These are phyloP conservation scores for Bothriochloa decipiens DNA, from an alignment of 176 grass and related monocot species.

Conservation along the genomic window DNA sequence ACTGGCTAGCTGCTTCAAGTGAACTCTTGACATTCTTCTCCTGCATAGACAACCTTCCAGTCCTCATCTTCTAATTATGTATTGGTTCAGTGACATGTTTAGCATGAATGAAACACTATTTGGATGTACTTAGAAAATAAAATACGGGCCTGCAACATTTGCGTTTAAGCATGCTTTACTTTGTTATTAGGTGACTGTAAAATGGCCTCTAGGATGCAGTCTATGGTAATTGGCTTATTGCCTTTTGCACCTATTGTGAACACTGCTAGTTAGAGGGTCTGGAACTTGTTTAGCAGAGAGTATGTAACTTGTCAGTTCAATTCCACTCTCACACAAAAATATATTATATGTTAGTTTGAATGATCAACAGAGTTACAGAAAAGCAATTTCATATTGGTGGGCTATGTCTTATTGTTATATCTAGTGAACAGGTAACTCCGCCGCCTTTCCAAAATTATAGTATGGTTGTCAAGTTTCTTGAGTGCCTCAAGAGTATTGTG, in stretches of 20 bases:
- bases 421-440: background rate
- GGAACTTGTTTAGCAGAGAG: background rate
- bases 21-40: background rate
- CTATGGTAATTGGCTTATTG: conserved; percentile 2
- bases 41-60: background rate
- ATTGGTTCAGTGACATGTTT: background rate
- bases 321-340: background rate
- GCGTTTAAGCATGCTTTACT: background rate
- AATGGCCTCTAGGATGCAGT: conserved; percentile 12
- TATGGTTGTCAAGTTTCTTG: background rate
- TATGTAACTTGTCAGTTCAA: background rate
- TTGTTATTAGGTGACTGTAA: background rate
- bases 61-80: background rate
- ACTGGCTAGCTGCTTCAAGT: background rate
- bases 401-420: background rate
- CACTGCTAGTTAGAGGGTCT: background rate
- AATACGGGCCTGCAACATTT: background rate
- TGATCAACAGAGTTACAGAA: background rate
- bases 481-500: background rate
- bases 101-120: background rate
- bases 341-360: background rate
- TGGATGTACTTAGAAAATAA: background rate
- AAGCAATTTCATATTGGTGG: background rate
- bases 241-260: conserved; percentile 11
- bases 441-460: background rate